A percentile compares a stretch with the other conserved stretches of the same genome.
These are phyloP conservation scores for Kodamaea hsintzibuensis DNA, from an alignment of 805 yeast species.

Conservation along the genomic window DNA sequence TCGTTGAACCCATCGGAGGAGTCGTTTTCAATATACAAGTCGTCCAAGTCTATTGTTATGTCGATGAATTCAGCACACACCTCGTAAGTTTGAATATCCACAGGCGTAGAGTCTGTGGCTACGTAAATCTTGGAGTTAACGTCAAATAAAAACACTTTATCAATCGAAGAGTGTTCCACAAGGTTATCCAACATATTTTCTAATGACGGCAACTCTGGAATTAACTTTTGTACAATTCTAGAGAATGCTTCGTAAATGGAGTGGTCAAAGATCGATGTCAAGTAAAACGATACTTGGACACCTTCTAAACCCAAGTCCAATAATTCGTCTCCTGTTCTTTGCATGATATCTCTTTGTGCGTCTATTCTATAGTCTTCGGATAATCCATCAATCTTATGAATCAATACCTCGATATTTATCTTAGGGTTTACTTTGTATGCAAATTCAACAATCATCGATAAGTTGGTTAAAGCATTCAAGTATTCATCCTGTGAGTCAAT, in stretches of 20 bases:
- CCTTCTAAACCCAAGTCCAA: conserved; percentile 88
- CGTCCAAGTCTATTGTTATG: conserved; percentile 85
- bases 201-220: conserved; percentile 82
- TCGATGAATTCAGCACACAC: conserved; percentile 97
- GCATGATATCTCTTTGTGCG: conserved; percentile 95
- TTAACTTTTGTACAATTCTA: conserved; percentile 85
- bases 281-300: conserved; percentile 85
- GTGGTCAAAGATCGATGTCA: conserved; percentile 93
- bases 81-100: conserved; percentile 92
- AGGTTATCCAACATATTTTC: conserved; percentile 87
- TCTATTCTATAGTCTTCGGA: conserved; percentile 92
- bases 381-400: conserved; percentile 94
- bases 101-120: conserved; percentile 95
- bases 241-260: conserved; percentile 95
- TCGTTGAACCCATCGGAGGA: conserved; percentile 12
- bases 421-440: conserved; percentile 83
- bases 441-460: conserved; percentile 83
- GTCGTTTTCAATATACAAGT: conserved; percentile 51
- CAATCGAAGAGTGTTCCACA: conserved; percentile 86
- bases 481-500: conserved; percentile 97
- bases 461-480: conserved; percentile 82
- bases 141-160: conserved; percentile 90
- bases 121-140: conserved; percentile 90
- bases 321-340: conserved; percentile 89
- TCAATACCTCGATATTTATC: conserved; percentile 86